Evolutionary conservation across 1,284 basidiomycete genomes (phyloP).

Genomic region (Singerocomus inundabilis): DNA sequence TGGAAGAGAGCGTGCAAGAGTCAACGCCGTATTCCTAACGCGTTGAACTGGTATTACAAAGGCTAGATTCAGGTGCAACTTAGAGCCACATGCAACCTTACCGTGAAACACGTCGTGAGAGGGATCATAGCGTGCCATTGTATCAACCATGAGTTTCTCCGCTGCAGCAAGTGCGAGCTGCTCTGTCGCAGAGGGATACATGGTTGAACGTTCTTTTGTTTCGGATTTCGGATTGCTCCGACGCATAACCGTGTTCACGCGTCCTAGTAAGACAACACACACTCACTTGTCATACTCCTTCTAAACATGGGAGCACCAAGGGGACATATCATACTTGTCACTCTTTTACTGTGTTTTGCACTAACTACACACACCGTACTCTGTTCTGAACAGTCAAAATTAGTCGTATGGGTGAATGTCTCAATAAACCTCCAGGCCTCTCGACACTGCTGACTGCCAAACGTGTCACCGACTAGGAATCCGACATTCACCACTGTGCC

Average conservation of each 20-base stretch:
- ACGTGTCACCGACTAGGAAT: conserved; percentile 37
- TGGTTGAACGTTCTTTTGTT: neutral
- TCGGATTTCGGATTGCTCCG: conserved; percentile 29
- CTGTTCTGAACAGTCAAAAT: conserved; percentile 21
- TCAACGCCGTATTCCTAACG: conserved; percentile 74
- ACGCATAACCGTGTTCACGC: neutral
- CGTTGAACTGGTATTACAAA: conserved; percentile 60
- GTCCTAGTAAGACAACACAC: neutral
- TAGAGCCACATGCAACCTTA: conserved; percentile 33
- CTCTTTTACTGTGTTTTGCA: conserved; percentile 40
- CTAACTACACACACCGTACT: conserved; percentile 20
- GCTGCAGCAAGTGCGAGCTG: conserved; percentile 52
- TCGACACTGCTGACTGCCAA: conserved; percentile 7
- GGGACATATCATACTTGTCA: conserved; percentile 28
- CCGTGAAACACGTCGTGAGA: conserved; percentile 90
- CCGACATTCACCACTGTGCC: conserved; percentile 49
- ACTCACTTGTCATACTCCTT: conserved; percentile 1
- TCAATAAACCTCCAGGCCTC: conserved; percentile 2
- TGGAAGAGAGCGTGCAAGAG: conserved; percentile 54
- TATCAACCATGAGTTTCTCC: conserved; percentile 69
- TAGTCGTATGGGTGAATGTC: conserved; percentile 32
- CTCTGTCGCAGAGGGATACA: conserved; percentile 39
- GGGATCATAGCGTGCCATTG: conserved; percentile 84
- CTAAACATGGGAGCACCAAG: conserved; percentile 22
- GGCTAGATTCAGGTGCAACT: conserved; percentile 1